Percentiles rank a stretch among this genome's conserved stretches.
These are phyloP conservation scores for Poteriospumella lacustris DNA, from an alignment of 108 stramenopile genomes.

Conservation along the genomic window DNA sequence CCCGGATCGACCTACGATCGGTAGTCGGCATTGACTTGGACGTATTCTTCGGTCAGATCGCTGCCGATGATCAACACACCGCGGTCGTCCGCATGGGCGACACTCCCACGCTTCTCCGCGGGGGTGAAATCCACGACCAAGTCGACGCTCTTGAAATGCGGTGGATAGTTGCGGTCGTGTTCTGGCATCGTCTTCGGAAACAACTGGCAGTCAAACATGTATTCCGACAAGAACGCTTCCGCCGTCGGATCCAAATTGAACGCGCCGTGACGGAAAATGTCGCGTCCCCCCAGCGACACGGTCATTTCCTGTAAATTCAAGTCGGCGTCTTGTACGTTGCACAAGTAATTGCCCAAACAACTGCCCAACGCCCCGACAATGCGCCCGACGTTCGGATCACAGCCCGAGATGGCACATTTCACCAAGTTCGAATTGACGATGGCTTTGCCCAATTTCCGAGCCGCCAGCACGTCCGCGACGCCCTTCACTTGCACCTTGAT, in stretches of 20 bases:
- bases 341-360: slow-evolving; percentile 61
- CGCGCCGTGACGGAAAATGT: slow-evolving; percentile 76
- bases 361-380: slow-evolving; percentile 86
- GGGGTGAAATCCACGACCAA: slow-evolving; percentile 67
- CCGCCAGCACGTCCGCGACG: slow-evolving; percentile 53
- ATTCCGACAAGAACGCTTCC: slow-evolving; percentile 74
- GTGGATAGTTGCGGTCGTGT: slow-evolving; percentile 57
- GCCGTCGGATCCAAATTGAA: slow-evolving; percentile 83
- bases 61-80: slow-evolving; percentile 67
- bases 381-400: slow-evolving; percentile 98
- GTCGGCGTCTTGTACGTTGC: slow-evolving; percentile 13
- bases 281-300: slow-evolving; percentile 72
- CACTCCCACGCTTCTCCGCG: slow-evolving; percentile 30
- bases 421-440: slow-evolving; percentile 86
- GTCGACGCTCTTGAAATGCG: slow-evolving; percentile 82
- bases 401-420: slow-evolving; percentile 91
- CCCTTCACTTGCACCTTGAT: slow-evolving; percentile 75
- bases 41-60: slow-evolving; percentile 89
- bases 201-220: slow-evolving; percentile 78
- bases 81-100: slow-evolving; percentile 39
- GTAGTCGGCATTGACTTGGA: slow-evolving; percentile 92
- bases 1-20: slow-evolving; percentile 74
- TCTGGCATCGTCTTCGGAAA: slow-evolving; percentile 50
- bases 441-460: slow-evolving; percentile 65
- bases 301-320: background rate